Evolutionary conservation across 2,329 filamentous ascomycete genomes (phyloP), one percentile per base, ranked within the genome.

Genomic region (Juglanconis oblonga): DNA sequence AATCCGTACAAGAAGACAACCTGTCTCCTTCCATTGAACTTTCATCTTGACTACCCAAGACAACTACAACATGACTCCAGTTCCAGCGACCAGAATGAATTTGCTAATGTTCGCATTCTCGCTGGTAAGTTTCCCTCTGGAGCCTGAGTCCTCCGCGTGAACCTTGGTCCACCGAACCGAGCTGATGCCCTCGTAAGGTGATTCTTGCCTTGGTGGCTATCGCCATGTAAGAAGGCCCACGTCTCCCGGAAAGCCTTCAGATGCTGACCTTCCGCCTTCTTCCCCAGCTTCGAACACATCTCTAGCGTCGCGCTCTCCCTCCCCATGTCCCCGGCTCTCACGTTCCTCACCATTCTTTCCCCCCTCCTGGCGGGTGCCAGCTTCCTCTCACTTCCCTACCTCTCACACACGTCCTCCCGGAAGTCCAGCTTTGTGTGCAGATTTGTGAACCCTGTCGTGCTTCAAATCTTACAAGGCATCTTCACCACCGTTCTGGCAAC

Each of bases 401-500:
- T 76, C 13, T 62, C 72, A 13, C 69, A 67, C 47, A 56, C 63
- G 49, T 64, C 70, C 11, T 59, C 62, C 54, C 53, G 64, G 36
- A 53, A 65, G 9, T 48, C 44, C n/a, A 62, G 35, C 14, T 57
- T 63, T 42, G 55, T 68, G 24, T 38, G 36, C 52, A 57, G 55
- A 5, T 65, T 63, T n/a, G 66, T 75, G 38, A 58, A 69, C 2
- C 73, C 72, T 3, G 64, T 73, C 14, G 62, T 73, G 17, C 63
- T 79, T 9, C 79, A 81, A 52, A 67, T 74, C 10, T 61, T 79
- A 3, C 80, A 82, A 57, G 74, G 70, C 7, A 67, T 80, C 24
- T 42, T 79, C 4, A 70, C 75, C 1, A 73, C 78, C 6, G 68
- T 81, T 5, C 71, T 83, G 2, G 77, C 78, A 2, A 79, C 79